Base-by-base conservation (phyloP, 495 filamentous ascomycete genomes). In the Apodospora peruviana region DNA sequence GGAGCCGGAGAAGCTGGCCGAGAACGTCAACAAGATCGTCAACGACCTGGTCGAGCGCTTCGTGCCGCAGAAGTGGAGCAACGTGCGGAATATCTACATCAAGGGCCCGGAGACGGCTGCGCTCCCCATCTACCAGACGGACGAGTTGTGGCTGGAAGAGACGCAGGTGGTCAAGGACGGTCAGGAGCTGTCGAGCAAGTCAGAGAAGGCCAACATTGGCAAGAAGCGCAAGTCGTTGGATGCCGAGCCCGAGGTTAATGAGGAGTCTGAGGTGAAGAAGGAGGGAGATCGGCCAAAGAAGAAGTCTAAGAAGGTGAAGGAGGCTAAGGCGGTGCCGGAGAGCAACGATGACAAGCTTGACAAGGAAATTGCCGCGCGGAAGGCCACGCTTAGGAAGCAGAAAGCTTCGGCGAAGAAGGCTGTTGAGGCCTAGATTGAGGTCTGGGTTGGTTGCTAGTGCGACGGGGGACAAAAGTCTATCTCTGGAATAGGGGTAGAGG, bases 111-210 rank as follows among this genome's bases (percentile, higher is more conserved):
- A 84, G 55, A 94, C 90, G 9, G 85, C 80, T 50, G 88, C 91
- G 11, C 72, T 98, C 56, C 93, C 93, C 12, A 82, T 98, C 51
- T 98, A 88, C 86, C 72, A 96, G 59, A 86, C 93, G 8, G 81
- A 84, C 58, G 87, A 97, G 72, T 69, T 98, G 44, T 98, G 91
- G 88, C 70, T 85, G 25, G 86, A 89, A 43, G 86, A 91, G 53
- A 73, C 67, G 18, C 87, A 95, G 66, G 84, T 96, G 4, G 67
- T 95, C 5, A 68, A 77, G 4, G 72, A 83, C 57, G 80, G 80
- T 44, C 65, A 78, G 37, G 72, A 71, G 43, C 72, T 74, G 25
- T 61, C 66, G 35, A 67, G 70, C 53, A 63, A 71, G 40, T 65
- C 65, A 20, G 79, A 81, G 62, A 73, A 73, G 58, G 68, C 72